Conservation (phyloP, 345 rosid genomes). For the Gossypium mustelinum region DNA sequence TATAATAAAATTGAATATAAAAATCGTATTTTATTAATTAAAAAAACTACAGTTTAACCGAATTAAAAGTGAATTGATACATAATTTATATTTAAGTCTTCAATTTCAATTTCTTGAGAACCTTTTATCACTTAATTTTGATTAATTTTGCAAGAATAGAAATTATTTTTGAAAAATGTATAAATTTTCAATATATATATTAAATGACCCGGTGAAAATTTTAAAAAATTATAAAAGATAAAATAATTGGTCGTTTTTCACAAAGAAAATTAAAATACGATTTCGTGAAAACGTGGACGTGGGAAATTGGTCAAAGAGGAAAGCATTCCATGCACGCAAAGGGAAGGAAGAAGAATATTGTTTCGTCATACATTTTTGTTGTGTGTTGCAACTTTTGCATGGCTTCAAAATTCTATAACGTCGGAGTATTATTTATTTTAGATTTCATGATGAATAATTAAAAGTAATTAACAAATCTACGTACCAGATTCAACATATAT, state of each 20-base stretch:
- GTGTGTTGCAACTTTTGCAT: slow-evolving; percentile 23
- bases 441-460: neutral
- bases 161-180: no score
- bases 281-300: slow-evolving; percentile 26
- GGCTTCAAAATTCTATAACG: slow-evolving; percentile 25
- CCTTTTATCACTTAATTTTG: no score
- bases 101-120: no score
- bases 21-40: no score
- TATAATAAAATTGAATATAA: no score
- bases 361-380: slow-evolving; percentile 19
- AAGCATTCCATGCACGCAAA: slow-evolving; percentile 37
- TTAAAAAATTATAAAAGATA: neutral
- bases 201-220: neutral
- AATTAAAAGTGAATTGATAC: no score
- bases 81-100: no score
- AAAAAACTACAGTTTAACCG: no score
- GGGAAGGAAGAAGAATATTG: neutral
- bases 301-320: slow-evolving; percentile 25
- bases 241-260: neutral
- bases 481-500: neutral
- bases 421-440: slow-evolving; percentile 8
- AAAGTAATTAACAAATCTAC: slow-evolving; percentile 8
- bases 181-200: no score
- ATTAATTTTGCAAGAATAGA: no score
- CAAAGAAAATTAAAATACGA: neutral